phyloP scores from a whole-genome alignment of 805 yeast genomes.

The Sugiyamaella marilandica region DNA sequence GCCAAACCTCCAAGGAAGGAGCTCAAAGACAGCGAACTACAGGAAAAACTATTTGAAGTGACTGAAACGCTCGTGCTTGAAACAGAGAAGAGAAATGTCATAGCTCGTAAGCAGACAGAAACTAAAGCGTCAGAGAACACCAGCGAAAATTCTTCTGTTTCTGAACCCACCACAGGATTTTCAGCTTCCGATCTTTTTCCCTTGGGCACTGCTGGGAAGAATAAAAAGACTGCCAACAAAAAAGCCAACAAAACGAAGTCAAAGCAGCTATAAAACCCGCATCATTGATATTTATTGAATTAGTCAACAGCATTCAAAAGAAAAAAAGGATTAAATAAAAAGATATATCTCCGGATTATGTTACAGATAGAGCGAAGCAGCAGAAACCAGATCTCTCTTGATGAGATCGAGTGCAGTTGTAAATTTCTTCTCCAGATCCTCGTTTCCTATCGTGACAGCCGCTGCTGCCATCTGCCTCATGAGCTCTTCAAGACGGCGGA shows the following conservation, averaged over 20 bases:
- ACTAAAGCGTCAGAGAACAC: slow-evolving; percentile 9
- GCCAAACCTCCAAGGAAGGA: slow-evolving; percentile 53
- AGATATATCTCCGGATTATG: neutral
- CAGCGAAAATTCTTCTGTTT: neutral
- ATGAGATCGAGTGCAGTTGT: slow-evolving; percentile 76
- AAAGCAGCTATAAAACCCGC: neutral
- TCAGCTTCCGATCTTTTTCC: slow-evolving; percentile 1
- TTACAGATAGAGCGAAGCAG: slow-evolving; percentile 79
- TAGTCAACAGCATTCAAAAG: neutral
- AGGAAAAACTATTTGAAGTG: slow-evolving; percentile 49
- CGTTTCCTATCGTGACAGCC: slow-evolving; percentile 91
- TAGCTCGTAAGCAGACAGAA: slow-evolving; percentile 50
- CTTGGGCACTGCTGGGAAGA: neutral
- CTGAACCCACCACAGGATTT: neutral
- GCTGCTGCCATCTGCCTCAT: slow-evolving; percentile 85
- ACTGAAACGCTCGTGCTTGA: slow-evolving; percentile 54
- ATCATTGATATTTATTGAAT: neutral
- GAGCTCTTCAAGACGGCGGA: slow-evolving; percentile 90
- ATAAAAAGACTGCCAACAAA: neutral
- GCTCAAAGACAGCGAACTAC: slow-evolving; percentile 56
- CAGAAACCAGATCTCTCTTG: slow-evolving; percentile 94
- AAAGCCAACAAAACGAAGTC: neutral
- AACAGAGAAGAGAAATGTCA: slow-evolving; percentile 68
- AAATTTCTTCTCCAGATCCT: slow-evolving; percentile 82
- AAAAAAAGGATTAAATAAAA: neutral